Evolutionary conservation across 805 yeast species (phyloP).

Genomic region (Yarrowia osloensis): DNA sequence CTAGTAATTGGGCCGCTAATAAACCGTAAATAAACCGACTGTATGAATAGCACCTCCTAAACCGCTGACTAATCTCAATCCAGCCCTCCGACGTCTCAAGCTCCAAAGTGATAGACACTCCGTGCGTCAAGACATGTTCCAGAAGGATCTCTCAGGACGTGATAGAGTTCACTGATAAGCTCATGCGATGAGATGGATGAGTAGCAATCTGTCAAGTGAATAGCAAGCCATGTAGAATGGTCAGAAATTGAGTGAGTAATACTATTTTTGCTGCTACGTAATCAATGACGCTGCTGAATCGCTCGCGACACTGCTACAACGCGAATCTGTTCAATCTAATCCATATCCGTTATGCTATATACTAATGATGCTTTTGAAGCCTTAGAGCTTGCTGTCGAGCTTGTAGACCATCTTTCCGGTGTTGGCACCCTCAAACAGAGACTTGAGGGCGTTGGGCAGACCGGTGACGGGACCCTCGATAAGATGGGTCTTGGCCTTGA

Average conservation of each 20-base stretch:
- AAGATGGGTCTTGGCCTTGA: conserved; percentile 15
- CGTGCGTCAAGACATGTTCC: not conserved
- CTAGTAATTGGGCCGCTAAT: too few species aligned
- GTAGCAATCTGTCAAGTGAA: too few species aligned
- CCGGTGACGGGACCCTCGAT: conserved; percentile 29
- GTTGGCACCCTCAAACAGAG: conserved; percentile 31
- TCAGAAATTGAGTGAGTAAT: too few species aligned
- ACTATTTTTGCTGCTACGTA: too few species aligned
- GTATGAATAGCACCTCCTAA: too few species aligned
- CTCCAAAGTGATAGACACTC: not conserved
- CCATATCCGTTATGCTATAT: not conserved
- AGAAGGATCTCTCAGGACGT: not conserved
- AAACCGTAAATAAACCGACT: too few species aligned
- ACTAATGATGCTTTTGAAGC: not conserved
- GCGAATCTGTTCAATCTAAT: too few species aligned
- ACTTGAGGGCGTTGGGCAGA: conserved; percentile 26
- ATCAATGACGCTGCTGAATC: too few species aligned
- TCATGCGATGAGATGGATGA: not conserved
- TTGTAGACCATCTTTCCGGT: conserved; percentile 29
- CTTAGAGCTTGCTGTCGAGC: not conserved
- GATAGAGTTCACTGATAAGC: conserved; percentile 1
- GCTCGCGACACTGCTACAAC: too few species aligned
- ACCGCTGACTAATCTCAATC: too few species aligned
- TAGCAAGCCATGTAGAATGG: too few species aligned
- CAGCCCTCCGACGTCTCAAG: too few species aligned